Evolutionary conservation across 495 filamentous ascomycete genomes (phyloP), one percentile per base, ranked within the genome.

Genomic region (Podospora fimiseda): DNA sequence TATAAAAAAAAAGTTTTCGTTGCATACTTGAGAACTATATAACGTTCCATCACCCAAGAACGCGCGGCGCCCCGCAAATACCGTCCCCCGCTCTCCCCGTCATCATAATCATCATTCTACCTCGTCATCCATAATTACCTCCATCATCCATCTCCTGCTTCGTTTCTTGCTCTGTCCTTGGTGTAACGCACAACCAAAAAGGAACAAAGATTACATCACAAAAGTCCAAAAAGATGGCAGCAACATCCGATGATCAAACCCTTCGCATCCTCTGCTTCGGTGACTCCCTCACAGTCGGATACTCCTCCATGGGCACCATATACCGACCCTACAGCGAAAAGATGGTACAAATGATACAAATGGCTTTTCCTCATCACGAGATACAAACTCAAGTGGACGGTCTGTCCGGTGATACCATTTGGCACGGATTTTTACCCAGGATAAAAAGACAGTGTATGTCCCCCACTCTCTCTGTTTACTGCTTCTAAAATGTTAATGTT

Each of bases 241-340:
- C 19, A 22, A 52, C 43, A 9, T 53, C 46, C 22, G n/a, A 5
- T 48, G 16, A 14, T 30, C 48, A 39, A 50, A 59, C 65, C 23
- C 63, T 79, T 7, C 68, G 70, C 24, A 75, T 86, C 36, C 73
- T 86, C 20, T 84, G 81, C 69, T 83, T 86, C 60, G 83, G 83
- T 63, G 71, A 84, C 65, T 82, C 79, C 39, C 74, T 86, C 20
- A 85, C 82, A 9, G 69, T 69, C 11, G 83, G 83, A 22, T 83
- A 70, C 67, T 67, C 75, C 18, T 37, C 51, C 33, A 70, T 56
- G 47, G 80, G 80, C 20, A 23, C 61, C 7, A 27, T 62, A 16
- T 73, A 70, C 51, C 74, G 79, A 39, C 80, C 83, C 0, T 85
- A 85, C 60, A 70, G 72, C 7, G 45, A 49, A 13, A 66, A 51